These are phyloP conservation scores for Ambrosiella cleistominuta DNA, from an alignment of 2,329 filamentous ascomycete species.

Conservation along the genomic window DNA sequence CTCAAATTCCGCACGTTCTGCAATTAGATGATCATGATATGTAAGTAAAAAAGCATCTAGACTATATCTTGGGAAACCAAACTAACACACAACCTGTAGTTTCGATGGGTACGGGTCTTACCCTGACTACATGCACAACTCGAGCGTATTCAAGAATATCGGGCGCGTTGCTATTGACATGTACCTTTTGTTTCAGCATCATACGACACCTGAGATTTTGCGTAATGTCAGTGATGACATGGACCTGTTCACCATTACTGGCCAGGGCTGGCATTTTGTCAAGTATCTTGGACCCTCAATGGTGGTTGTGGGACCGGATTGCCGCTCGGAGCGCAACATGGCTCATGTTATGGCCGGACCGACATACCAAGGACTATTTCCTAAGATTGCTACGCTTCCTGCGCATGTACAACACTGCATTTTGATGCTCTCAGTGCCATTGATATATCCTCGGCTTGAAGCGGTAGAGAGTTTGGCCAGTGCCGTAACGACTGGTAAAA, in stretches of 20 bases:
- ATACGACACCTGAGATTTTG: slow-evolving; percentile 85
- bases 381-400: slow-evolving; percentile 79
- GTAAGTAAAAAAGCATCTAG: slow-evolving; percentile 39
- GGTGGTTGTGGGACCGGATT: slow-evolving; percentile 77
- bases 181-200: slow-evolving; percentile 96
- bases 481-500: slow-evolving; percentile 87
- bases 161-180: slow-evolving; percentile 89
- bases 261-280: slow-evolving; percentile 96
- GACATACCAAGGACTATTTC: slow-evolving; percentile 93
- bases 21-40: slow-evolving; percentile 96
- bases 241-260: slow-evolving; percentile 91
- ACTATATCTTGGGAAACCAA: neutral
- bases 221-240: slow-evolving; percentile 74
- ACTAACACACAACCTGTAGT: slow-evolving; percentile 26
- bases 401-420: slow-evolving; percentile 91
- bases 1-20: slow-evolving; percentile 85
- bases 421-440: slow-evolving; percentile 83
- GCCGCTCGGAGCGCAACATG: slow-evolving; percentile 77
- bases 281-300: slow-evolving; percentile 89
- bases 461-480: slow-evolving; percentile 80
- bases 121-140: slow-evolving; percentile 95
- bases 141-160: slow-evolving; percentile 95
- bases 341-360: slow-evolving; percentile 87
- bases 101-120: slow-evolving; percentile 97
- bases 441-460: slow-evolving; percentile 82